phyloP scores from a whole-genome alignment of 345 rosid genomes.

The Garcia nutans region DNA sequence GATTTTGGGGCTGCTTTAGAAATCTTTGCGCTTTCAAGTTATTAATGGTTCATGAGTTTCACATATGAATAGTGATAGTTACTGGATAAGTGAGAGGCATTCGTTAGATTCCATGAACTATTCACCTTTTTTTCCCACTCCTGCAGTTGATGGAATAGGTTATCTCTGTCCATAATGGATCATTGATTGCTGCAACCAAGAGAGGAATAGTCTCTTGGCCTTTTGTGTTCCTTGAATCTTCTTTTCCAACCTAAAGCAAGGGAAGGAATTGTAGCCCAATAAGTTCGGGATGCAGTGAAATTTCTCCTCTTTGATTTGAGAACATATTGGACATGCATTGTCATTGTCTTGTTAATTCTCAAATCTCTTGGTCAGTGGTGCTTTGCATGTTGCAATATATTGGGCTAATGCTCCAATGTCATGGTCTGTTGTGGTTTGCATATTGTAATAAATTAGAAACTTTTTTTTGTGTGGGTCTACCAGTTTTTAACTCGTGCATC shows the following conservation, averaged over 20 bases:
- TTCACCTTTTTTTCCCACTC: not conserved
- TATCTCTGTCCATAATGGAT: not conserved
- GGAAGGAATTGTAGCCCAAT: not conserved
- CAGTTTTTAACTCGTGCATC: not conserved
- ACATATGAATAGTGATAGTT: not conserved
- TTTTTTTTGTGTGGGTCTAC: not conserved
- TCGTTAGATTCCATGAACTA: not conserved
- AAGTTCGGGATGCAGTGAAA: too few species aligned
- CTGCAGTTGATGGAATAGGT: not conserved
- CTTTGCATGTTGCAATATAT: not conserved
- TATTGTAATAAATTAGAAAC: not conserved
- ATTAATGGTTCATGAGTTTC: not conserved
- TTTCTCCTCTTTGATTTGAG: not conserved
- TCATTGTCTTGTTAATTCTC: not conserved
- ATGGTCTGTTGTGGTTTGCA: not conserved
- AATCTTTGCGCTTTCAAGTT: not conserved
- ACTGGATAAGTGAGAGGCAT: not conserved
- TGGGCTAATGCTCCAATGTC: not conserved
- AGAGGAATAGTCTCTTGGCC: not conserved
- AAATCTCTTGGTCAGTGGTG: too few species aligned
- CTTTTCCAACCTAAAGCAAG: not conserved
- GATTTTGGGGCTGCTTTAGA: not conserved
- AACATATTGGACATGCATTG: not conserved
- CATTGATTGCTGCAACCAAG: not conserved
- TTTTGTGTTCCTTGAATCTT: not conserved